phyloP scores from a whole-genome alignment of 2,329 filamentous ascomycete genomes.

The Plectosphaerella sp. region DNA sequence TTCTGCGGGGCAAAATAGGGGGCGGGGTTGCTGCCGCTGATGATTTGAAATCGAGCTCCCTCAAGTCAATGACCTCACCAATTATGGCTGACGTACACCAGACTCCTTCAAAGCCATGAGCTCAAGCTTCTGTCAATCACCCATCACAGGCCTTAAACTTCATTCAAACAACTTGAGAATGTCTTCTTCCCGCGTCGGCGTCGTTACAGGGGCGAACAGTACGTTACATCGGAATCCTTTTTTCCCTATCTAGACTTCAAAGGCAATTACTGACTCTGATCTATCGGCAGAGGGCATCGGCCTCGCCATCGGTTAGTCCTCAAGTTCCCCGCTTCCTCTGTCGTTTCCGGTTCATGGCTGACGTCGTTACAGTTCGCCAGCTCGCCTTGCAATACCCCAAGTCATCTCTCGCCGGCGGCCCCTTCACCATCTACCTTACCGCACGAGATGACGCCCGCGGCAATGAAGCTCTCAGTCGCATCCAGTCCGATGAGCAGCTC shows the following conservation, averaged over 20 bases:
- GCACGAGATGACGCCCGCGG: constrained; percentile 43
- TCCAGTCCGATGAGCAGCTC: constrained; percentile 37
- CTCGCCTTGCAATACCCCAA: constrained; percentile 48
- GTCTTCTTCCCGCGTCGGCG: constrained; percentile 33
- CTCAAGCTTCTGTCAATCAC: no score
- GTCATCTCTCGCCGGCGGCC: constrained; percentile 38
- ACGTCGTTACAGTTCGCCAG: constrained; percentile 45
- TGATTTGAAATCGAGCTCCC: no score
- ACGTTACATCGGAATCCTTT: no score
- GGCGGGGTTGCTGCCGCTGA: no score
- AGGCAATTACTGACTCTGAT: no score
- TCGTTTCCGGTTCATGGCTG: constrained; percentile 22
- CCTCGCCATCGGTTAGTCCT: constrained; percentile 9
- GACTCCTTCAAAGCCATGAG: no score
- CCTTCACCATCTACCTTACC: constrained; percentile 49
- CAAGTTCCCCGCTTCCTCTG: not conserved
- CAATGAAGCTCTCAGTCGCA: constrained; percentile 36
- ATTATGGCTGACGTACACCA: no score
- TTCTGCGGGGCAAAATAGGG: no score
- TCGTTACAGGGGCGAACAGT: constrained; percentile 52
- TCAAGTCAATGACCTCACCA: no score
- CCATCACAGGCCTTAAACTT: no score
- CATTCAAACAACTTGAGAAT: constrained; percentile 8
- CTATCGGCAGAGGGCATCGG: constrained; percentile 32
- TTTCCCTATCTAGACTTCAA: no score